phyloP scores from a whole-genome alignment of 345 rosid species.

The Citropsis articulata region DNA sequence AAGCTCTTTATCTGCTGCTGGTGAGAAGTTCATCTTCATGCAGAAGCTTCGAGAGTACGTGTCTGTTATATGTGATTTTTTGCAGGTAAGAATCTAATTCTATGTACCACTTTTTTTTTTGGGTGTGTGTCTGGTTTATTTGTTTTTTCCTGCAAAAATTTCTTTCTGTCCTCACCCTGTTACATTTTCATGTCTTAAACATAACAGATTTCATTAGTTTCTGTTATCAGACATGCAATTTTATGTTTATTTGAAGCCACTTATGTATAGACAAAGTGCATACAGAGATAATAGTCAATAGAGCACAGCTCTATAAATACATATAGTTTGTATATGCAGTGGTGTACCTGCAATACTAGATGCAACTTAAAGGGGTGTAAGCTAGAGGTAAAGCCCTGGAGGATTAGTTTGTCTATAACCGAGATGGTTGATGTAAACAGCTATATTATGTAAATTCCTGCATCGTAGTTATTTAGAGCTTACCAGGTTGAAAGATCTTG shows the following conservation, averaged over 20 bases:
- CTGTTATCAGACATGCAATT: not conserved
- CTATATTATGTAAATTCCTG: not conserved
- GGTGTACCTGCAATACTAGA: not conserved
- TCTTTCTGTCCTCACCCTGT: not conserved
- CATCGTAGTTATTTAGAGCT: not conserved
- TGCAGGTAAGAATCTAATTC: slow-evolving; percentile 77
- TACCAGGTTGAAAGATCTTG: not conserved
- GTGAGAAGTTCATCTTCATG: slow-evolving; percentile 99
- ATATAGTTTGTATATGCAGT: not conserved
- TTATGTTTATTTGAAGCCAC: not conserved
- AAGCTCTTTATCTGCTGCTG: slow-evolving; percentile 72
- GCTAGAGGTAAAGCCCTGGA: not conserved
- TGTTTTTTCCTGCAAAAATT: not conserved
- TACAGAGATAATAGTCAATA: not conserved
- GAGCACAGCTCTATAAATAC: not conserved
- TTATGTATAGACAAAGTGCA: not conserved
- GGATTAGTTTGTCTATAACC: not conserved
- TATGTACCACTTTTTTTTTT: slow-evolving; percentile 9
- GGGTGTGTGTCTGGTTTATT: not conserved
- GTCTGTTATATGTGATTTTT: slow-evolving; percentile 92
- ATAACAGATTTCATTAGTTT: not conserved
- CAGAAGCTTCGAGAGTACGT: slow-evolving; percentile 96
- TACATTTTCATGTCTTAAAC: not conserved
- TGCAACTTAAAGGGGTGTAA: not conserved
- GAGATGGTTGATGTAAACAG: not conserved